Evolutionary conservation across 2,329 filamentous ascomycete species (phyloP), one percentile per base, ranked within the genome.

Genomic region (Aspergillus hiratsukae): DNA sequence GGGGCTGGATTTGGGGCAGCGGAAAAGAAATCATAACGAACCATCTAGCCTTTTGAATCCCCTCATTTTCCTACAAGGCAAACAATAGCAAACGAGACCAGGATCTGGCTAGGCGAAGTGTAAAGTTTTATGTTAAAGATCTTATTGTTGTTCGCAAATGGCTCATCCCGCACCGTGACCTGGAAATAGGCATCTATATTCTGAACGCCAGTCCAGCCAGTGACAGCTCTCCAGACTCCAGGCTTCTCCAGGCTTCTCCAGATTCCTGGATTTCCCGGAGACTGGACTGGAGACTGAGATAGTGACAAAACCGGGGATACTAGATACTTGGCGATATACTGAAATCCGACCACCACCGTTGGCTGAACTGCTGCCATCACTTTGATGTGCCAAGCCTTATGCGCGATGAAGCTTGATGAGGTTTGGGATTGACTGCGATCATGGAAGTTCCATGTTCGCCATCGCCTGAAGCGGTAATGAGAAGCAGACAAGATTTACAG

Each of bases 381-480:
- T 5, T 37, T 17, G 41, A 56, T 37, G 51, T 29, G 53, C 48
- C 53, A 55, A 55, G 53, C 53, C 53, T 55, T 55, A 52, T 55
- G 53, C 40, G 53, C 49, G 53, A n/a, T 52, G 53, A 55, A 55
- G 53, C 53, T 55, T 55, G 35, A 17, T 23, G 21, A 46, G 43
- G 11, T 46, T 25, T 35, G 41, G 35, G 31, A 14, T 23, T n/a
- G 19, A 29, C 25, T 49, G 48, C 40, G 25, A 51, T 29, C 53
- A 55, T 51, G 53, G 48, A 41, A 31, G n/a, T 55, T 52, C 53
- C 53, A 27, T 55, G 28, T 49, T 27, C 14, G 35, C 27, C 21
- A 21, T 41, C 40, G 40, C 41, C 19, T 25, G 27, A 14, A 43
- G 48, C 48, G 49, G 53, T 51, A 35, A 19, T 48, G 4, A 31